A percentile compares a stretch with the other conserved stretches of the same genome.
Conservation (phyloP, 1,139 yeast genomes). For the Kazachstania sp. region DNA sequence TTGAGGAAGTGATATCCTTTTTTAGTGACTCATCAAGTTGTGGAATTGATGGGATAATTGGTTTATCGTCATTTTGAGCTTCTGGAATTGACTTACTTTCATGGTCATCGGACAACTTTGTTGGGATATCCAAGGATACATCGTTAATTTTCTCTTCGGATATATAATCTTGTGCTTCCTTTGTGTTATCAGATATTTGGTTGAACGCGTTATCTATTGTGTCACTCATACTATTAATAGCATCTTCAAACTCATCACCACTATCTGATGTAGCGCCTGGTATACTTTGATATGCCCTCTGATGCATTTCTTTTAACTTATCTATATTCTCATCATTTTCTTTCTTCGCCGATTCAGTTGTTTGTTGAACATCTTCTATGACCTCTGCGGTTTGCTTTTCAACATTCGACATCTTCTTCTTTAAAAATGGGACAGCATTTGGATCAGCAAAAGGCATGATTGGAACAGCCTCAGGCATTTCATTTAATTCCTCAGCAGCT, state of each 20-base stretch:
- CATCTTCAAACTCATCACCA: slow-evolving; percentile 4
- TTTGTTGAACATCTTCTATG: slow-evolving; percentile 5
- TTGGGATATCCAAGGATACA: slow-evolving; percentile 8
- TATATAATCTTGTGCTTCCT: neutral
- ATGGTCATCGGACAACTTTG: slow-evolving; percentile 17
- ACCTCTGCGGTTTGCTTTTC: slow-evolving; percentile 10
- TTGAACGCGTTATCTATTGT: slow-evolving; percentile 1
- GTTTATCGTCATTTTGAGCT: neutral
- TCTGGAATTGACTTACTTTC: neutral
- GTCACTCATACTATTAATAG: slow-evolving; percentile 4
- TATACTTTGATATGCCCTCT: neutral
- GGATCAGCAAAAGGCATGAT: slow-evolving; percentile 43
- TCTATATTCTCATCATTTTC: slow-evolving; percentile 7
- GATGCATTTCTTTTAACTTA: neutral
- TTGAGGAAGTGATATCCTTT: neutral
- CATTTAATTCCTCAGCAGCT: slow-evolving; percentile 17
- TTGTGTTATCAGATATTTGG: neutral
- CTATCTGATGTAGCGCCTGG: neutral
- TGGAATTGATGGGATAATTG: neutral
- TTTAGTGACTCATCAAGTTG: neutral
- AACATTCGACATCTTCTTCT: slow-evolving; percentile 15
- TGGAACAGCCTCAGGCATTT: slow-evolving; percentile 39
- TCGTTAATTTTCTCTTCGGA: slow-evolving; percentile 6
- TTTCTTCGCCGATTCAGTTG: slow-evolving; percentile 2
- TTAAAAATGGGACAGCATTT: slow-evolving; percentile 18